phyloP scores from a whole-genome alignment of 108 stramenopile species.

The Parietichytrium sp. region DNA sequence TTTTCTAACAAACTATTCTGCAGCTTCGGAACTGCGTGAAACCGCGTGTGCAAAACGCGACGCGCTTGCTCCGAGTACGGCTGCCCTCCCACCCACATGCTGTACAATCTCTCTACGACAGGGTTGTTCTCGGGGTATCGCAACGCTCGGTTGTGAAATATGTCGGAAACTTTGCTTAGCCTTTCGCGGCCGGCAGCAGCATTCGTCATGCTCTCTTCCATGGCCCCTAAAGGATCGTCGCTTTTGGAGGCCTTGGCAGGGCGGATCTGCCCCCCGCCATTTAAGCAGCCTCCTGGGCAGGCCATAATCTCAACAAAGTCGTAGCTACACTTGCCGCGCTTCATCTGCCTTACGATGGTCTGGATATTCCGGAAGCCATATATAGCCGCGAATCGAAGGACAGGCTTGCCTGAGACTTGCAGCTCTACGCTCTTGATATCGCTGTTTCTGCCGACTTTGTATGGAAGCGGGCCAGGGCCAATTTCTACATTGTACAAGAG shows the following conservation, averaged over 20 bases:
- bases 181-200: constrained; percentile 17
- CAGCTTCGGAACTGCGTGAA: constrained; percentile 45
- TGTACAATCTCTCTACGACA: neutral
- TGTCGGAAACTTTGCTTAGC: neutral
- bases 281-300: constrained; percentile 91
- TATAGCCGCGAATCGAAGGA: constrained; percentile 80
- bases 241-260: neutral
- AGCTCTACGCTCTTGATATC: constrained; percentile 53
- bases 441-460: constrained; percentile 51
- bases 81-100: neutral
- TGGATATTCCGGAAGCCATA: constrained; percentile 96
- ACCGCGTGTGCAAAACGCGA: constrained; percentile 41
- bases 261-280: constrained; percentile 87
- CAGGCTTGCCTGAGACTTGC: constrained; percentile 35
- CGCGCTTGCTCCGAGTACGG: neutral
- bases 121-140: neutral
- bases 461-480: constrained; percentile 41
- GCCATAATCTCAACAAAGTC: constrained; percentile 96
- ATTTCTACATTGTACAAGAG: constrained; percentile 52
- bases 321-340: constrained; percentile 50
- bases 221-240: too few relatives aligned
- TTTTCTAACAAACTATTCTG: neutral
- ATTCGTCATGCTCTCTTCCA: neutral
- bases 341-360: constrained; percentile 66
- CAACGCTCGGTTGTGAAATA: neutral